Evolutionary conservation across 768 basidiomycete genomes (phyloP), one percentile per base, ranked within the genome.

Genomic region (Leccinum subgranulosum): DNA sequence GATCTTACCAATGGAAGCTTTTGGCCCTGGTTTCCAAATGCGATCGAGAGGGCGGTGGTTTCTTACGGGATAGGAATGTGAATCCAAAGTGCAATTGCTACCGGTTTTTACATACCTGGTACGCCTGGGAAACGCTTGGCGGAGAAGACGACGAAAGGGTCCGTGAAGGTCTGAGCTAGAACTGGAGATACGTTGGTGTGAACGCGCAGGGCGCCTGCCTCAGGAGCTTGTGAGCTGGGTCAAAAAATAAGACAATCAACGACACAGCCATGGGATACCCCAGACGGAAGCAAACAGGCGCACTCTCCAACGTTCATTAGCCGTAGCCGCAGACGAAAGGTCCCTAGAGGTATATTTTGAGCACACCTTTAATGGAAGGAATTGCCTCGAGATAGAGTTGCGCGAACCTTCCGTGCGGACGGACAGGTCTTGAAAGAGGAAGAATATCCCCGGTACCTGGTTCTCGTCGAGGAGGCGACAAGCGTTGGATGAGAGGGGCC

Each of bases 121-220:
- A 98, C 94, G 51, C 94, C 94, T 50, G 92, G 93, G 77, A 96
- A 98, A 50, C 90, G 85, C 77, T 98, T 98, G 34, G 94, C 94
- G 2, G 92, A 93, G 73, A 79, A 94, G 1, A 98, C 94, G 11
- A 84, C 82, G 67, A 97, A 96, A 27, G 85, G 80, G 27, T 92
- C 85, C 43, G 91, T 89, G 71, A 88, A 92, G 2, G 85, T 83
- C 69, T 93, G 87, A 8, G 94, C 92, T 23, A 95, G 81, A 6
- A 97, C 85, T 10, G 88, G 86, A 19, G 88, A 88, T 36, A 83
- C 71, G 59, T 81, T 81, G 49, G 78, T 86, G 76, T 90, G 86
- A 54, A 93, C 82, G 34, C 80, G 77, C 50, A 70, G 67, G 5
- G 88, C 83, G 57, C 88, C 85, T 28, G 80, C 73, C 68, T 90